Base-by-base conservation (phyloP, 2,329 filamentous ascomycete genomes). In the Celoporthe dispersa region DNA sequence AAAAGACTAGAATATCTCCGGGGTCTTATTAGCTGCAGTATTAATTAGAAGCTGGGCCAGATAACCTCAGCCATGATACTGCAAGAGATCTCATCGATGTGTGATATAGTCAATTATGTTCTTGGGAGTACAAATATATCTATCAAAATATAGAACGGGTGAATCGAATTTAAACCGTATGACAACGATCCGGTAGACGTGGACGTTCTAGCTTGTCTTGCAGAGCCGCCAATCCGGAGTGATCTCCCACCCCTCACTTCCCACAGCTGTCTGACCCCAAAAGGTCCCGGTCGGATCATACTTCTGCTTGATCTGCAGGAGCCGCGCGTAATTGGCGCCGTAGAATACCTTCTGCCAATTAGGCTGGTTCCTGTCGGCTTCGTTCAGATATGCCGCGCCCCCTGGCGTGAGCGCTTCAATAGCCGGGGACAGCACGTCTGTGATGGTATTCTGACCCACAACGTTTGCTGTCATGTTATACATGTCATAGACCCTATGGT, bases 201-300 rank as follows among this genome's bases (percentile, higher is more conserved):
- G 16, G n/a, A 28, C 12, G 51, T 4, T 53, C 53, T 55, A 55
- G 5, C 12, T 14, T 31, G 25, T 55, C 12, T 31, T 31, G 25
- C 53, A 55, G 25, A 55, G 53, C 5, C 53, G 53, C 53, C 53
- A 55, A 8, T 55, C 53, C 12, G 53, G 25, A 31, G 25, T 31
- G 25, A 55, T 55, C 25, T 71, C 73, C 82, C 82, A 85, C 5
- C 73, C 74, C 16, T 84, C 82, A 72, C 80, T 82, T 0, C 83
- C 84, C 1, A 85, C 82, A 12, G 76, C 80, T 0, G 78, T 79
- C 2, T 74, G 76, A 22, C 80, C 82, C 62, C 82, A 82, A 39
- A 82, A 83, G 1, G 84, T 37, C 2, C 74, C 75, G 2, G 77
- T 37, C 5, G 80, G 75, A 74, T 84, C 84, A 73, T 81, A 84